Evolutionary conservation across 169 alveolate species (phyloP).

Genomic region (Plasmodium coatneyi): DNA sequence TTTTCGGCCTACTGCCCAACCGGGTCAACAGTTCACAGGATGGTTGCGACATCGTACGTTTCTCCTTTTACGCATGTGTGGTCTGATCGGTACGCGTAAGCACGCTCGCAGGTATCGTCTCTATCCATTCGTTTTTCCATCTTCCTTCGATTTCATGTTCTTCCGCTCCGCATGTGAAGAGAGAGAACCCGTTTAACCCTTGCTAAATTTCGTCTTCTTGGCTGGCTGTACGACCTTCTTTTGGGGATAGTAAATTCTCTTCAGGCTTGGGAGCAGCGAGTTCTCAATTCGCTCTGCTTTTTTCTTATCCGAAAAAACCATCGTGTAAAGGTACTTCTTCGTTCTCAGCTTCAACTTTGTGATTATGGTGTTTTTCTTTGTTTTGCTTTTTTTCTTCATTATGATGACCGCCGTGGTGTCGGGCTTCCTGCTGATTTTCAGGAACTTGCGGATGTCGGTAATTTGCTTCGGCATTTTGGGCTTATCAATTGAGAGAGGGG

Average conservation of each 20-base stretch:
- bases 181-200: neutral
- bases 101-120: neutral
- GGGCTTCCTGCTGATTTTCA: constrained; percentile 86
- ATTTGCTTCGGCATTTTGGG: constrained; percentile 87
- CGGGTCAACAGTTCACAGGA: neutral
- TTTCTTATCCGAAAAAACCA: constrained; percentile 92
- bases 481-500: neutral
- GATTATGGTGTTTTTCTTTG: constrained; percentile 82
- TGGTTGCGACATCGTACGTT: neutral
- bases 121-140: neutral
- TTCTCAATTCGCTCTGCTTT: constrained; percentile 95
- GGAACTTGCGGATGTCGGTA: constrained; percentile 87
- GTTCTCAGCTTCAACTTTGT: constrained; percentile 96
- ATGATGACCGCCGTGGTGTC: constrained; percentile 90
- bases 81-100: neutral
- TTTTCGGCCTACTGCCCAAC: neutral
- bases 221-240: constrained; percentile 26
- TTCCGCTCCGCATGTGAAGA: neutral
- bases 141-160: neutral
- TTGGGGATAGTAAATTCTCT: constrained; percentile 70
- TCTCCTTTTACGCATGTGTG: neutral
- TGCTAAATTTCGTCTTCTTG: constrained; percentile 5
- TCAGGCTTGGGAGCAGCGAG: constrained; percentile 89
- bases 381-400: constrained; percentile 85
- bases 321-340: constrained; percentile 93